These are phyloP conservation scores for Trametes cubensis DNA, from an alignment of 768 basidiomycete genomes.

Conservation along the genomic window DNA sequence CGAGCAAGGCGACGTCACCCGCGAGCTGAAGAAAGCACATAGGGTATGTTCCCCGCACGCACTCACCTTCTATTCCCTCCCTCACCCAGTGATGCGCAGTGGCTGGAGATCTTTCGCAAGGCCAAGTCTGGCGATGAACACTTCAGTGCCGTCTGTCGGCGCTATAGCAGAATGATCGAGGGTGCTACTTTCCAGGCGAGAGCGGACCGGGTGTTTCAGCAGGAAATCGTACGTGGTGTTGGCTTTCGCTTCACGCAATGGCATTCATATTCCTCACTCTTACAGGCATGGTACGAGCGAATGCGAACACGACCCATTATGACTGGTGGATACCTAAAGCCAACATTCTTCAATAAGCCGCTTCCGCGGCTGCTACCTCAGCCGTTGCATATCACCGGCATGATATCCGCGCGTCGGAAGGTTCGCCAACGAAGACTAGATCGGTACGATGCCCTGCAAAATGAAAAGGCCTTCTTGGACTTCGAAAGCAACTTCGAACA, in stretches of 20 bases:
- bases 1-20: conserved; percentile 51
- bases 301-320: conserved; percentile 65
- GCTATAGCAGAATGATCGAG: conserved; percentile 63
- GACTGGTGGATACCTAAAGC: conserved; percentile 71
- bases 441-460: conserved; percentile 27
- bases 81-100: conserved; percentile 41
- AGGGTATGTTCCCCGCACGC: conserved; percentile 45
- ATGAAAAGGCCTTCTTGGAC: conserved; percentile 36
- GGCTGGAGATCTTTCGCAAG: conserved; percentile 56
- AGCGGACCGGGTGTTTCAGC: conserved; percentile 48
- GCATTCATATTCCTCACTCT: background rate
- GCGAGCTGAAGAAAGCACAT: conserved; percentile 54
- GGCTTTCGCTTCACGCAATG: background rate
- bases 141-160: conserved; percentile 47
- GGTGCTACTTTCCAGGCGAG: conserved; percentile 50
- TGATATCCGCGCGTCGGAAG: conserved; percentile 57
- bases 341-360: conserved; percentile 64
- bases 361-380: conserved; percentile 83
- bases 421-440: conserved; percentile 50
- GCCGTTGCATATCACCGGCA: conserved; percentile 67
- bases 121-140: conserved; percentile 57
- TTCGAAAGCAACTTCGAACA: conserved; percentile 45
- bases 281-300: conserved; percentile 58
- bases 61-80: conserved; percentile 2
- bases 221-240: conserved; percentile 52